Evolutionary conservation across 768 basidiomycete species (phyloP).

Genomic region (Xerocomus spinulosus): DNA sequence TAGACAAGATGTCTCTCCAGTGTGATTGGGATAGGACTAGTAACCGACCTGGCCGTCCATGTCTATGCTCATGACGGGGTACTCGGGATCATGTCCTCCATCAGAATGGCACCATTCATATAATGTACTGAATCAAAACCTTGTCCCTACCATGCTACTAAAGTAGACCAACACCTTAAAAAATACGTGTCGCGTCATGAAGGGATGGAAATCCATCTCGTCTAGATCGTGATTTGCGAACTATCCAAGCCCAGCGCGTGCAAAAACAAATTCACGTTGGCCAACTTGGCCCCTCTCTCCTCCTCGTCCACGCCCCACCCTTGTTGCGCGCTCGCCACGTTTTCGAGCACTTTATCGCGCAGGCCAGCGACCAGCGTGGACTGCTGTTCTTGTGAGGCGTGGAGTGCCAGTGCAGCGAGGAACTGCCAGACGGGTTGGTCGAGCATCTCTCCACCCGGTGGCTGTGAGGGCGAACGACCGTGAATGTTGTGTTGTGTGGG

Average conservation of each 20-base stretch:
- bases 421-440: conserved; percentile 96
- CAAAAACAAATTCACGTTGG: conserved; percentile 90
- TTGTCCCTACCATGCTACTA: not conserved
- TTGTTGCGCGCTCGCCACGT: conserved; percentile 74
- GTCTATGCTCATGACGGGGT: too few species aligned
- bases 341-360: conserved; percentile 92
- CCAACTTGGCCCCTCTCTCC: conserved; percentile 70
- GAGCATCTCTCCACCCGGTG: conserved; percentile 47
- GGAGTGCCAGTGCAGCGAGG: conserved; percentile 82
- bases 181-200: not conserved
- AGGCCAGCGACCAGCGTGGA: conserved; percentile 78
- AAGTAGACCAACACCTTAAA: conserved; percentile 4
- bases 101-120: too few species aligned
- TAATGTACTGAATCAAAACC: too few species aligned
- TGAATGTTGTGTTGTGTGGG: conserved; percentile 33
- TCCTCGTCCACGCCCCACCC: conserved; percentile 69
- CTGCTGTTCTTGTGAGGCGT: conserved; percentile 83
- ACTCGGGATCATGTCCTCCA: too few species aligned
- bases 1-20: too few species aligned
- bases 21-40: too few species aligned
- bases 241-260: conserved; percentile 71
- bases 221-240: conserved; percentile 61
- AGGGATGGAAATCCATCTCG: not conserved
- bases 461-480: conserved; percentile 67
- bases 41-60: too few species aligned